Evolutionary conservation across 805 yeast species (phyloP).

Genomic region (Lipomyces chichibuensis): DNA sequence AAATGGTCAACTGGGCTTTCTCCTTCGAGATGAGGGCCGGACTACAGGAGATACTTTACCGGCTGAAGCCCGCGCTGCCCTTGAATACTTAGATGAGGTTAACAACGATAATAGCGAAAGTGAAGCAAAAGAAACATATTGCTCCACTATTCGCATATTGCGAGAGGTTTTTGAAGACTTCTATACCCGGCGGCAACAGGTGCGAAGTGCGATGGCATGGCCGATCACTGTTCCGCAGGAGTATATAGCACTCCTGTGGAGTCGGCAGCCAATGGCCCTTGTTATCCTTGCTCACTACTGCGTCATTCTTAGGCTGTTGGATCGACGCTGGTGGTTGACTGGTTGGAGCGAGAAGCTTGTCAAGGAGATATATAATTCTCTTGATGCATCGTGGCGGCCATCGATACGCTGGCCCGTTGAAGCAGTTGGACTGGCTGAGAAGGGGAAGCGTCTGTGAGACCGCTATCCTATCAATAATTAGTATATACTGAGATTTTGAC

Average conservation of each 20-base stretch:
- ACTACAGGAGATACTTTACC: background rate
- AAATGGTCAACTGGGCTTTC: background rate
- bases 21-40: background rate
- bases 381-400: background rate
- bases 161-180: background rate
- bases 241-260: background rate
- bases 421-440: background rate
- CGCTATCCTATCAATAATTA: background rate
- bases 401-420: background rate
- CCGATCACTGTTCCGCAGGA: background rate
- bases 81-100: background rate
- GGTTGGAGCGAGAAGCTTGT: background rate
- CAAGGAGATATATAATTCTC: background rate
- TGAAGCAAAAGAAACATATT: background rate
- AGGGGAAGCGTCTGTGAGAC: background rate
- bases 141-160: background rate
- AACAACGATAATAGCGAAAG: background rate
- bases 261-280: conserved; percentile 7
- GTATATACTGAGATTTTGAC: background rate
- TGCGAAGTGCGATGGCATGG: background rate
- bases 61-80: background rate
- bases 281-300: conserved; percentile 5
- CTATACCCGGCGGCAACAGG: background rate
- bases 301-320: background rate
- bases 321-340: background rate